Conservation (phyloP, 164 flowering plant genomes). For the Magnolia changhungtana region DNA sequence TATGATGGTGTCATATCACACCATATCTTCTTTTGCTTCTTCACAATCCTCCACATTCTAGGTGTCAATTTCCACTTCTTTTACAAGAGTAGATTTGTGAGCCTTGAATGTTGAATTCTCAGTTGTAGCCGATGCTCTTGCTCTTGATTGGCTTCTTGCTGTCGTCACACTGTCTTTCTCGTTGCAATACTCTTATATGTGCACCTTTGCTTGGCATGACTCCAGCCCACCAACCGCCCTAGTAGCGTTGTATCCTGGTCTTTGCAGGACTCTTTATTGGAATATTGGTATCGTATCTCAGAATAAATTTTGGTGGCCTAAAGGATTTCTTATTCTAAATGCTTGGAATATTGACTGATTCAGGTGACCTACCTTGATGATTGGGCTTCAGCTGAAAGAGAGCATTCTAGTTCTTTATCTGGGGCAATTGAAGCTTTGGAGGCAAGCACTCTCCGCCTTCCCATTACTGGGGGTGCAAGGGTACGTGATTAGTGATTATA, state of each 20-base stretch:
- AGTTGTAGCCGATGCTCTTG: background rate
- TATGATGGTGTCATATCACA: background rate
- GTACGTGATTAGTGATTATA: conserved; percentile 31
- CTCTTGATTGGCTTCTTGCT: background rate
- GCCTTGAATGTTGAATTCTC: background rate
- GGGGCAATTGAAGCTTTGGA: conserved; percentile 69
- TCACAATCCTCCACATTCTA: background rate
- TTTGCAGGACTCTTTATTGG: background rate
- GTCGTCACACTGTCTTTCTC: background rate
- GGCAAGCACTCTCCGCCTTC: conserved; percentile 82
- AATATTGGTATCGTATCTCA: background rate
- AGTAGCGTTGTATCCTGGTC: background rate
- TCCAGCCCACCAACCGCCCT: background rate
- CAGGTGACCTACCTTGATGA: conserved; percentile 73
- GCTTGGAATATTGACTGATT: conserved; percentile 11
- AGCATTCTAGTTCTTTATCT: conserved; percentile 60
- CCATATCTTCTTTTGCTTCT: background rate
- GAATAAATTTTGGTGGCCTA: background rate
- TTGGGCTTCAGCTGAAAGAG: conserved; percentile 77
- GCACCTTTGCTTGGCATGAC: background rate
- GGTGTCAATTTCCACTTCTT: background rate
- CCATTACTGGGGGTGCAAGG: conserved; percentile 79
- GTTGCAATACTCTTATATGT: background rate
- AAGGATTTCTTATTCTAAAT: conserved; percentile 13
- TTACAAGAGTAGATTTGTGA: background rate